Conservation (phyloP, 2,329 filamentous ascomycete genomes). For the Xylariaceae sp. region DNA sequence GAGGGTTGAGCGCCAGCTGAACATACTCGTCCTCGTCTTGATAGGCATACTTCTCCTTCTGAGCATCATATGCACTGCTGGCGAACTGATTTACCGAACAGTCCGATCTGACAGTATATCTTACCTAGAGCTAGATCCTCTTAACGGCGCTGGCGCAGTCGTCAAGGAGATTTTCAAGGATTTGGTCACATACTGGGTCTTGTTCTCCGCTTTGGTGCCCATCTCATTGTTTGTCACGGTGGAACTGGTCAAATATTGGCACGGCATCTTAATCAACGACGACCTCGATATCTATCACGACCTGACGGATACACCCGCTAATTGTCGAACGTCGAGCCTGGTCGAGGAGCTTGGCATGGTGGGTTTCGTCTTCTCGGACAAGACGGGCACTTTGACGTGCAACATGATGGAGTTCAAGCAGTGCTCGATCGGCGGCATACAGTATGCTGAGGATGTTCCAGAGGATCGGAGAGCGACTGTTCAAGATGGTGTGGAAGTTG, state of each 20-base stretch:
- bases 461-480: conserved; percentile 78
- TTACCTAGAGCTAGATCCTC: conserved; percentile 63
- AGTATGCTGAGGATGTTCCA: conserved; percentile 86
- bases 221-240: conserved; percentile 97
- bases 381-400: conserved; percentile 94
- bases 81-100: conserved; percentile 74
- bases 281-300: conserved; percentile 98
- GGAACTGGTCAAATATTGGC: conserved; percentile 96
- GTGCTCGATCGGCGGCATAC: conserved; percentile 84
- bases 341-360: conserved; percentile 98
- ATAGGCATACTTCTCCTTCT: conserved; percentile 76
- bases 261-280: conserved; percentile 94
- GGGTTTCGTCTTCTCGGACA: conserved; percentile 97
- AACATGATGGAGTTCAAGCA: conserved; percentile 99
- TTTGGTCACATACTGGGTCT: conserved; percentile 95
- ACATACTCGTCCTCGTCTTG: conserved; percentile 85
- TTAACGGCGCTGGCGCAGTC: conserved; percentile 46
- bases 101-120: conserved; percentile 53
- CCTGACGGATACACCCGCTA: conserved; percentile 88
- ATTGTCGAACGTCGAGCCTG: conserved; percentile 90
- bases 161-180: conserved; percentile 83
- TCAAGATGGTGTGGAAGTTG: conserved; percentile 69
- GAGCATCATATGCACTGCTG: conserved; percentile 83
- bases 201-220: conserved; percentile 93
- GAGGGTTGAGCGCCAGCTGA: conserved; percentile 89